Percentiles rank a stretch among this genome's conserved stretches.
Conservation (phyloP, 1,139 yeast species). For the Suhomyces chickasaworum region DNA sequence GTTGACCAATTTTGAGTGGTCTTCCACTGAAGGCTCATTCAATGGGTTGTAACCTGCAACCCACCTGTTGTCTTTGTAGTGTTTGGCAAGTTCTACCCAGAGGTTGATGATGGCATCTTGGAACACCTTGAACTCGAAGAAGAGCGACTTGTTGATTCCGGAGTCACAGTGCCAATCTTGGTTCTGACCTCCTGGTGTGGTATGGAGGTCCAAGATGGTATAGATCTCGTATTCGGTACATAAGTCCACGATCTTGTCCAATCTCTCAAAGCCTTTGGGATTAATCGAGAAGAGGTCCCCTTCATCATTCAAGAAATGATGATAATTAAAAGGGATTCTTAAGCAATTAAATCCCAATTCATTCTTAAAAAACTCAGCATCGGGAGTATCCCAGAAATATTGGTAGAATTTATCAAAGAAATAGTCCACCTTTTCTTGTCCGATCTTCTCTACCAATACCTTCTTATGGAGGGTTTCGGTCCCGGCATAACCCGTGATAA, state of each 20-base stretch:
- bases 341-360: constrained; percentile 45
- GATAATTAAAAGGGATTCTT: constrained; percentile 50
- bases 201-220: constrained; percentile 47
- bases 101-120: constrained; percentile 44
- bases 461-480: constrained; percentile 49
- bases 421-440: constrained; percentile 43
- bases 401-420: constrained; percentile 51
- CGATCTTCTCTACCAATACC: constrained; percentile 36
- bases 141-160: constrained; percentile 42
- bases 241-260: constrained; percentile 41
- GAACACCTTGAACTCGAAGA: constrained; percentile 49
- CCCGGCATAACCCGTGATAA: constrained; percentile 53
- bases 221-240: constrained; percentile 44
- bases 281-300: constrained; percentile 39
- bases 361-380: constrained; percentile 41
- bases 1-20: constrained; percentile 38
- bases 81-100: constrained; percentile 43
- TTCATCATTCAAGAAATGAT: constrained; percentile 46
- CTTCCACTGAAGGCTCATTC: constrained; percentile 48
- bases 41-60: constrained; percentile 53
- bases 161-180: constrained; percentile 54
- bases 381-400: constrained; percentile 49
- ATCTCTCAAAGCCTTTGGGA: constrained; percentile 41
- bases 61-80: constrained; percentile 45
- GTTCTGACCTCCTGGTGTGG: constrained; percentile 52